Conservation (phyloP, 2,329 filamentous ascomycete genomes). For the Pseudogymnoascus sp. region DNA sequence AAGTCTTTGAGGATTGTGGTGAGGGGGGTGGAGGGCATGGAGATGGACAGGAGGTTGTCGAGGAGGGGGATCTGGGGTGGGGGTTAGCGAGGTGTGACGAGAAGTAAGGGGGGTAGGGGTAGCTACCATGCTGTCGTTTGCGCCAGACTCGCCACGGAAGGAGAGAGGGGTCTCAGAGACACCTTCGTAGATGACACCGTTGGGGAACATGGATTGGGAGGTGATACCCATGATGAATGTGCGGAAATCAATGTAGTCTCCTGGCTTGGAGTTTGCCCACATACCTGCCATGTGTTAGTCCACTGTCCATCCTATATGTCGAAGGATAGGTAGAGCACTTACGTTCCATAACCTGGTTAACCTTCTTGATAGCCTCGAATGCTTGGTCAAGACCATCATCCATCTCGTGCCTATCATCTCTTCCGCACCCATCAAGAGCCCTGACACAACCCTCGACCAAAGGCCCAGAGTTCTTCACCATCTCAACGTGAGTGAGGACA, state of each 20-base stretch:
- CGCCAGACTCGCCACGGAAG: slow-evolving; percentile 87
- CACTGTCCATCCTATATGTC: background rate
- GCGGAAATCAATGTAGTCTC: slow-evolving; percentile 79
- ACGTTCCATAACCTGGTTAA: slow-evolving; percentile 75
- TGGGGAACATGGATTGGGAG: slow-evolving; percentile 85
- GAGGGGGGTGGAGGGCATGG: slow-evolving; percentile 82
- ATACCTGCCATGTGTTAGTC: slow-evolving; percentile 47
- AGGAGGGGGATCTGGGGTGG: slow-evolving; percentile 63
- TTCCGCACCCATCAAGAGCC: slow-evolving; percentile 52
- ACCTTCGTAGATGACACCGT: slow-evolving; percentile 84
- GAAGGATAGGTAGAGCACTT: slow-evolving; percentile 22
- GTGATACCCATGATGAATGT: slow-evolving; percentile 98
- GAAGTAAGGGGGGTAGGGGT: background rate
- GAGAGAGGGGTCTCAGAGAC: slow-evolving; percentile 65
- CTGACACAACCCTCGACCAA: slow-evolving; percentile 66
- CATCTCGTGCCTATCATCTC: slow-evolving; percentile 44
- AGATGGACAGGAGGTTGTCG: slow-evolving; percentile 77
- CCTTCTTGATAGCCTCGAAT: slow-evolving; percentile 55
- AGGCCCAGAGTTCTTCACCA: slow-evolving; percentile 78
- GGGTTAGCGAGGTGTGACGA: background rate
- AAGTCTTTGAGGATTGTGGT: slow-evolving; percentile 86
- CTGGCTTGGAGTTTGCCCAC: slow-evolving; percentile 82
- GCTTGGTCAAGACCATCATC: slow-evolving; percentile 57
- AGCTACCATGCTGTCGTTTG: slow-evolving; percentile 79
- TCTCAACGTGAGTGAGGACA: slow-evolving; percentile 91